Evolutionary conservation across 768 basidiomycete genomes (phyloP), one percentile per base, ranked within the genome.

Genomic region (Serendipita sp.): DNA sequence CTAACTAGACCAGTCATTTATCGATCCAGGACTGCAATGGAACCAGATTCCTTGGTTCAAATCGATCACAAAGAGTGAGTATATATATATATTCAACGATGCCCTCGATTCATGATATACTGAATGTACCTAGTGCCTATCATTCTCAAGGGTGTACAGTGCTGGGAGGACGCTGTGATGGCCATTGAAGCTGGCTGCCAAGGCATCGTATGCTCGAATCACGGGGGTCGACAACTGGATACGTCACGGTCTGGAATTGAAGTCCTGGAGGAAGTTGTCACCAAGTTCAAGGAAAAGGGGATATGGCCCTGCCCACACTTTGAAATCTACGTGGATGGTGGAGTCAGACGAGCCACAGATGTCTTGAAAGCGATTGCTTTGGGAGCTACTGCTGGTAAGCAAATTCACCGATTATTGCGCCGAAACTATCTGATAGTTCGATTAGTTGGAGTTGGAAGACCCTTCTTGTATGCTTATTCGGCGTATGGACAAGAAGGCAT

Each of bases 321-420:
- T 75, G 84, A 91, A 69, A 75, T 98, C 33, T 90, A 87, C 68
- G 80, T 92, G 13, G 95, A 99, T 69, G 95, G 95, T n/a, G 96
- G 95, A 62, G 90, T 97, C 5, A 79, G 93, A 56, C 77, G 93
- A 41, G 91, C 93, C 0, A 90, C 86, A 11, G 91, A 95, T 70
- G 85, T 93, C 2, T 74, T 95, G 63, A 94, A 95, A 69, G 91
- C 90, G 2, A 70, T 93, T 56, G 90, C 90, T 0, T 75, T 94
- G 14, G 92, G 91, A 20, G 91, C 91, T n/a, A 90, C 85, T 43
- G 91, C 90, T 16, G 87, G 68, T 67, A 26, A 17, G 66, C 42
- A 17, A 22, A 41, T 24, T 31, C 20, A 14, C 22, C 48, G 17
- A 5, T 3, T n/a, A 22, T 34, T 30, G 31, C 1, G 17, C 28